These are phyloP conservation scores for Biscogniauxia marginata DNA, from an alignment of 2,329 filamentous ascomycete species.

Conservation along the genomic window DNA sequence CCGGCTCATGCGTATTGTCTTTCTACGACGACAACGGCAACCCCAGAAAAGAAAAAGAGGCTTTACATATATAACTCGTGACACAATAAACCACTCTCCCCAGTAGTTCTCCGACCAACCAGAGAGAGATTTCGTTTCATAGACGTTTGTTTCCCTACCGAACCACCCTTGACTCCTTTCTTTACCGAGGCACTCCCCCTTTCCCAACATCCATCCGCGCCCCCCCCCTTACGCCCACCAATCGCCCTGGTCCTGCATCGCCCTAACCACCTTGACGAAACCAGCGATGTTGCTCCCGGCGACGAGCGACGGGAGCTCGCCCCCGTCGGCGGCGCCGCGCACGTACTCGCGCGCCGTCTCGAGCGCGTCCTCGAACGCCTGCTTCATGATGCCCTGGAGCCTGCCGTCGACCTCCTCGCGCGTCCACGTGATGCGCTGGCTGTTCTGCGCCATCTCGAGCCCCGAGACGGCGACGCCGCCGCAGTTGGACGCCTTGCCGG, in stretches of 20 bases:
- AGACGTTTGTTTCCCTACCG: too few relatives aligned
- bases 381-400: slow-evolving; percentile 93
- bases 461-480: slow-evolving; percentile 97
- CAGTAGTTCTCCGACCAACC: too few relatives aligned
- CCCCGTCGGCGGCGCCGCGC: slow-evolving; percentile 61
- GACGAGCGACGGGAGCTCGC: slow-evolving; percentile 84
- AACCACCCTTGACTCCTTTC: too few relatives aligned
- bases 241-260: slow-evolving; percentile 96
- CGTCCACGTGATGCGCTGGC: slow-evolving; percentile 78
- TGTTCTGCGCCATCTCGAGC: slow-evolving; percentile 99
- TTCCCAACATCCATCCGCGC: too few relatives aligned
- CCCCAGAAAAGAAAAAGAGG: too few relatives aligned
- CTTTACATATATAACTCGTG: too few relatives aligned
- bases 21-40: too few relatives aligned
- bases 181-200: too few relatives aligned
- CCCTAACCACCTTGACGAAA: slow-evolving; percentile 91
- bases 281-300: slow-evolving; percentile 96
- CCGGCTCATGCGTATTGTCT: too few relatives aligned
- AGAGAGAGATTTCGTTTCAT: too few relatives aligned
- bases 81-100: too few relatives aligned
- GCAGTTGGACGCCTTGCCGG: slow-evolving; percentile 95
- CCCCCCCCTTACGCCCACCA: slow-evolving; percentile 59
- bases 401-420: slow-evolving; percentile 85
- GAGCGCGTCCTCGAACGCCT: slow-evolving; percentile 85
- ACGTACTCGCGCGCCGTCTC: slow-evolving; percentile 89